phyloP scores from a whole-genome alignment of 1,284 basidiomycete species.

The Fomitiporia mediterranea region DNA sequence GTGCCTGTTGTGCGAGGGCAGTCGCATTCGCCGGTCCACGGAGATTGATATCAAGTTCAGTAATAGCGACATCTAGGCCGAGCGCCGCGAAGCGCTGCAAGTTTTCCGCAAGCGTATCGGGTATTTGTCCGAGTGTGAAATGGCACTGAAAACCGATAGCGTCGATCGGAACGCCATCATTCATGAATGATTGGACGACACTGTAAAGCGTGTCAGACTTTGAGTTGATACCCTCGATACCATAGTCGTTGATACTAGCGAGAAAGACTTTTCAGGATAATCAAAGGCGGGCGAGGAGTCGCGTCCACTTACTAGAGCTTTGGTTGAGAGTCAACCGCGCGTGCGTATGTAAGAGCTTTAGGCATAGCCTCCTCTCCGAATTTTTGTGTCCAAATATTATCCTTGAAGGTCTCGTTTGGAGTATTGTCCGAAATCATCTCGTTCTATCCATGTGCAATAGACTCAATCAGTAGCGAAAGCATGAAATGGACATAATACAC shows the following conservation, averaged over 20 bases:
- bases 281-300: neutral
- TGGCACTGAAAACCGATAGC: constrained; percentile 31
- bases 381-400: constrained; percentile 20
- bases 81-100: constrained; percentile 23
- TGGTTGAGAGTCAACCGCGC: constrained; percentile 7
- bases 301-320: constrained; percentile 19
- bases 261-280: neutral
- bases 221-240: constrained; percentile 16
- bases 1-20: constrained; percentile 20
- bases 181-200: constrained; percentile 14
- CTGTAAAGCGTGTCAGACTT: constrained; percentile 19
- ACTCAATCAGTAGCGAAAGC: no score
- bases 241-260: constrained; percentile 21
- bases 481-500: neutral
- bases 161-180: constrained; percentile 29
- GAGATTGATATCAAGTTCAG: constrained; percentile 23
- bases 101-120: constrained; percentile 17
- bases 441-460: constrained; percentile 2
- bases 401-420: constrained; percentile 20
- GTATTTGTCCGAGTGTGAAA: constrained; percentile 18
- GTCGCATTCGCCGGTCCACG: constrained; percentile 16
- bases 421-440: constrained; percentile 21
- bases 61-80: constrained; percentile 25
- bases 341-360: constrained; percentile 15
- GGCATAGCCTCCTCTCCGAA: constrained; percentile 19